Percentiles rank a stretch among this genome's conserved stretches.
Conservation (phyloP, 2,329 filamentous ascomycete species). For the Alternaria postmessia region DNA sequence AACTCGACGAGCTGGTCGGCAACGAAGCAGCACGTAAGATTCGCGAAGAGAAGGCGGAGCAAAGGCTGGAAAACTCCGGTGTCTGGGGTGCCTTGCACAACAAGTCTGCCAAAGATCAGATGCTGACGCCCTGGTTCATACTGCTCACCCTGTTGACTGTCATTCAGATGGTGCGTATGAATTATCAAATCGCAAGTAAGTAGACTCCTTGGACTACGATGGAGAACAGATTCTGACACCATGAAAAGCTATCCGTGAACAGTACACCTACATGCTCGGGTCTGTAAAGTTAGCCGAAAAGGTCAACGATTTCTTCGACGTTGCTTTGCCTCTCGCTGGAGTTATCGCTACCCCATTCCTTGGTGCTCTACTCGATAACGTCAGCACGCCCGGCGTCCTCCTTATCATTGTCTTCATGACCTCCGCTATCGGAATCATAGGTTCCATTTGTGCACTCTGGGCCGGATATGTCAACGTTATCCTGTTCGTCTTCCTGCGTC, state of each 20-base stretch:
- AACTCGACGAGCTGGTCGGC: slow-evolving; percentile 77
- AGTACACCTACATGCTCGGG: slow-evolving; percentile 78
- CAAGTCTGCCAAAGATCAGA: slow-evolving; percentile 73
- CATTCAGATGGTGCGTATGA: slow-evolving; percentile 69
- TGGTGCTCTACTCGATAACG: slow-evolving; percentile 77
- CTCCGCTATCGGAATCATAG: slow-evolving; percentile 76
- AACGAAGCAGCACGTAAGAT: slow-evolving; percentile 69
- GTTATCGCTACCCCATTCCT: slow-evolving; percentile 84
- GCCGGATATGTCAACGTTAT: slow-evolving; percentile 77
- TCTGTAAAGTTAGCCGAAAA: slow-evolving; percentile 67
- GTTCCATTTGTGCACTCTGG: slow-evolving; percentile 73
- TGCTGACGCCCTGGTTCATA: slow-evolving; percentile 81
- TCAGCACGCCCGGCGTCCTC: slow-evolving; percentile 75
- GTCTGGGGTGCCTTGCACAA: slow-evolving; percentile 88
- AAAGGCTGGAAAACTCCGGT: slow-evolving; percentile 72
- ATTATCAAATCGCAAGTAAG: slow-evolving; percentile 82
- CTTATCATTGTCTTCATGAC: slow-evolving; percentile 72
- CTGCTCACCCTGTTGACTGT: slow-evolving; percentile 82
- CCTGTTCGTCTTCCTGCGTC: slow-evolving; percentile 83
- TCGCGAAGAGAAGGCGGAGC: slow-evolving; percentile 67
- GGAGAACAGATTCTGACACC: not conserved
- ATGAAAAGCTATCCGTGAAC: slow-evolving; percentile 68
- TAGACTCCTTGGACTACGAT: not conserved
- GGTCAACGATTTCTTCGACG: slow-evolving; percentile 84
- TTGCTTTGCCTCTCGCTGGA: slow-evolving; percentile 81